Evolutionary conservation across 73 alveolate species (phyloP).

Genomic region (Halteria grandinella): DNA sequence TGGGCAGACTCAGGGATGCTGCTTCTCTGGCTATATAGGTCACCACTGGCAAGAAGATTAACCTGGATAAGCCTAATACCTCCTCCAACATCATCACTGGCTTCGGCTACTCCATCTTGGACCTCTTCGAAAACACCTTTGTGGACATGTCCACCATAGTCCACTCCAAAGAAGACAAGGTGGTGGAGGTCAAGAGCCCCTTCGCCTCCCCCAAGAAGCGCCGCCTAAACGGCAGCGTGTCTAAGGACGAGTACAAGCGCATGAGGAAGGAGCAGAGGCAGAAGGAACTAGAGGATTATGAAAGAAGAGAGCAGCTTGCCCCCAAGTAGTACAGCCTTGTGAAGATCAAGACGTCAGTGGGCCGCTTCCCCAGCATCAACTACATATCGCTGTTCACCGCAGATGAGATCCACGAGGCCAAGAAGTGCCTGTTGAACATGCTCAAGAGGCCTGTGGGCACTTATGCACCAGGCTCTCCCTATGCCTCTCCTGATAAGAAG

Average conservation of each 20-base stretch:
- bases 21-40: conserved; percentile 72
- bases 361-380: conserved; percentile 70
- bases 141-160: conserved; percentile 65
- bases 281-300: conserved; percentile 65
- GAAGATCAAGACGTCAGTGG: conserved; percentile 74
- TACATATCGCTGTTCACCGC: conserved; percentile 72
- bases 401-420: conserved; percentile 79
- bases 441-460: conserved; percentile 39
- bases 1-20: conserved; percentile 53
- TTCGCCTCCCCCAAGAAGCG: conserved; percentile 60
- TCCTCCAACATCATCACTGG: conserved; percentile 73
- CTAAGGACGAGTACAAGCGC: conserved; percentile 41
- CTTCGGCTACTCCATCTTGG: conserved; percentile 82
- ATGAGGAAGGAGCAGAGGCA: conserved; percentile 55
- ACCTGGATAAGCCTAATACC: conserved; percentile 7
- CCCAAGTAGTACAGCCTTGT: conserved; percentile 69
- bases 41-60: conserved; percentile 63
- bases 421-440: conserved; percentile 72
- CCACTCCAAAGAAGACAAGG: conserved; percentile 38
- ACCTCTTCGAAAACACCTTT: conserved; percentile 72
- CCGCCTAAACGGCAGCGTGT: conserved; percentile 42
- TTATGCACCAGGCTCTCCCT: not conserved
- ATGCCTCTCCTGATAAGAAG: not conserved
- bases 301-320: conserved; percentile 70
- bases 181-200: conserved; percentile 75